phyloP scores from a whole-genome alignment of 2,329 filamentous ascomycete species.

The Claviceps fusiformis region DNA sequence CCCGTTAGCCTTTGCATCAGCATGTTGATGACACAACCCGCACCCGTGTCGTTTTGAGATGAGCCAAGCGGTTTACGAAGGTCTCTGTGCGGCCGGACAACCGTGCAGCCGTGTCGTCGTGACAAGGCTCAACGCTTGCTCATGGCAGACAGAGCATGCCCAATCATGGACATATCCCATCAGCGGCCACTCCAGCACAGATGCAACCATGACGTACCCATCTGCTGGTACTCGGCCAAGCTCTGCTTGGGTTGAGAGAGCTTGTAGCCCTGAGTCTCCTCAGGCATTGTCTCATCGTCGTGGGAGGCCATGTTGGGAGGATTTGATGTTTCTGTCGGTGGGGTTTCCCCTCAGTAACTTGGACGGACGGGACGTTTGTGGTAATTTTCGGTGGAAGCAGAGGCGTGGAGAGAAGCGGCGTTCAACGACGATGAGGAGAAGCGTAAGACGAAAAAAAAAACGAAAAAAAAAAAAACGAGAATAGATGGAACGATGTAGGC shows the following conservation, averaged over 20 bases:
- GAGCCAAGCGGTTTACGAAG: neutral
- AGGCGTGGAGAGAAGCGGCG: neutral
- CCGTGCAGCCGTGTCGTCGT: no score
- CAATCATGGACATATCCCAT: neutral
- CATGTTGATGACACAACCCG: neutral
- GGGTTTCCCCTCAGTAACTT: neutral
- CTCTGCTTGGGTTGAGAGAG: conserved; percentile 95
- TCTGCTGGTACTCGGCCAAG: conserved; percentile 82
- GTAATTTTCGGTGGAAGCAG: neutral
- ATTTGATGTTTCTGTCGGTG: neutral
- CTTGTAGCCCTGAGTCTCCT: conserved; percentile 93
- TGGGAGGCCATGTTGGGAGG: conserved; percentile 44
- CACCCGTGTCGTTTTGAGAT: neutral
- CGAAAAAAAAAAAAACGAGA: no score
- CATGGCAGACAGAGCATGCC: neutral
- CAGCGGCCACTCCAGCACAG: neutral
- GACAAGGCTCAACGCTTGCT: neutral
- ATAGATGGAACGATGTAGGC: neutral
- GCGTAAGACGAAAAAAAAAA: neutral
- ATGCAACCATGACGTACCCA: conserved; percentile 49
- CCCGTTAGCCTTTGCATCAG: neutral
- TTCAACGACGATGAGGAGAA: neutral
- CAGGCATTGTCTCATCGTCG: conserved; percentile 70
- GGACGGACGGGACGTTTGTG: neutral
- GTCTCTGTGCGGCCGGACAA: neutral